phyloP scores from a whole-genome alignment of 495 filamentous ascomycete genomes.

The Cercophora samala region DNA sequence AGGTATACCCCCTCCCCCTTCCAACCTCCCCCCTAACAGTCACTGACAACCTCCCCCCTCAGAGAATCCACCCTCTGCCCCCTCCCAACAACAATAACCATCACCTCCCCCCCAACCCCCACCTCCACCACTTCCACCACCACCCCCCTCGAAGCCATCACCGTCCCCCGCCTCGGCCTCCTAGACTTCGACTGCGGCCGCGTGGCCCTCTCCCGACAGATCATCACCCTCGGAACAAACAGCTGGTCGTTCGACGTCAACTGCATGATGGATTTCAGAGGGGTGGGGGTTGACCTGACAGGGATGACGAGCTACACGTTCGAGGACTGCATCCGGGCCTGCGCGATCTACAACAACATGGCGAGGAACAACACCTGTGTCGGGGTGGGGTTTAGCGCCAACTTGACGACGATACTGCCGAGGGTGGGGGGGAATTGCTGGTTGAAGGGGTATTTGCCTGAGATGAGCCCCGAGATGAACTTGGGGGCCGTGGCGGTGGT shows the following conservation, averaged over 20 bases:
- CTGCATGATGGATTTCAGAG: constrained; percentile 12
- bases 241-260: constrained; percentile 18
- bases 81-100: constrained; percentile 6
- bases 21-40: background rate
- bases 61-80: background rate
- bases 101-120: constrained; percentile 7
- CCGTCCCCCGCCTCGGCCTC: constrained; percentile 14
- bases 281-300: constrained; percentile 9
- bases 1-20: constrained; percentile 1
- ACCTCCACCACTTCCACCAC: background rate
- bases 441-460: constrained; percentile 16
- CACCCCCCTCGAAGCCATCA: constrained; percentile 3
- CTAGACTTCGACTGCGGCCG: constrained; percentile 21
- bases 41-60: background rate
- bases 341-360: constrained; percentile 17
- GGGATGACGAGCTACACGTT: constrained; percentile 19
- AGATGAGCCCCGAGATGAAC: constrained; percentile 14
- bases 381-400: constrained; percentile 17
- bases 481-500: constrained; percentile 12
- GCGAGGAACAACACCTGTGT: constrained; percentile 22
- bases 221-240: constrained; percentile 13
- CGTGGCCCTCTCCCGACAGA: constrained; percentile 11
- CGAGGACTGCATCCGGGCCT: constrained; percentile 19
- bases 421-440: constrained; percentile 15
- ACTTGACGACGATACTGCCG: constrained; percentile 16